These are phyloP conservation scores for Neofusicoccum parvum DNA, from an alignment of 2,329 filamentous ascomycete species.

Conservation along the genomic window DNA sequence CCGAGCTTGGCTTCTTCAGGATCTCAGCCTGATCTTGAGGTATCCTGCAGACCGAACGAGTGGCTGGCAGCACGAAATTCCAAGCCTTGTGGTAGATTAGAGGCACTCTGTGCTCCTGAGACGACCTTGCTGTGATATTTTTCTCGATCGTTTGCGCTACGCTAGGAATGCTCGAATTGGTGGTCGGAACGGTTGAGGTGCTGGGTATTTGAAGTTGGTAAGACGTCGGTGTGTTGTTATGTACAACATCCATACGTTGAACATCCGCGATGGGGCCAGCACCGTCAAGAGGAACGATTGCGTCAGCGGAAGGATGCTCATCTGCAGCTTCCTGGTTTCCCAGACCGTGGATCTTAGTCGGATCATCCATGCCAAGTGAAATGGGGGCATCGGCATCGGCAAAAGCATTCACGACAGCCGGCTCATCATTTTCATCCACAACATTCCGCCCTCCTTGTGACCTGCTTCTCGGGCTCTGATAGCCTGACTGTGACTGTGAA, in stretches of 20 bases:
- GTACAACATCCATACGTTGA: neutral
- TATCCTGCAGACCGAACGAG: neutral
- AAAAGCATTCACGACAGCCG: neutral
- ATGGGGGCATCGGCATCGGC: neutral
- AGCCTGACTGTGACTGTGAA: neutral
- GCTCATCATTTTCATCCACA: neutral
- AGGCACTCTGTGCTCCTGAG: neutral
- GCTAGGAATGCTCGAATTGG: neutral
- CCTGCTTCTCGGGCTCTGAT: neutral
- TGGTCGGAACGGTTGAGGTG: neutral
- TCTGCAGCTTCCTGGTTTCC: no score
- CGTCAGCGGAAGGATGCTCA: no score
- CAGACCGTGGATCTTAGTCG: neutral
- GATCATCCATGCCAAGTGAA: neutral
- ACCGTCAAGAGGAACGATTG: no score
- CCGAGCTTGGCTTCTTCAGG: neutral
- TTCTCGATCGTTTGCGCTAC: neutral
- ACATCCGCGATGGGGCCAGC: no score
- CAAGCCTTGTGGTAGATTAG: neutral
- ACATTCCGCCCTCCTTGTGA: no score
- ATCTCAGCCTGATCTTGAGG: constrained; percentile 1
- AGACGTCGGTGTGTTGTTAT: neutral
- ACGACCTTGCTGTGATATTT: neutral
- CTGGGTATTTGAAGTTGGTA: neutral
- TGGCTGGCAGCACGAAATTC: neutral